These are phyloP conservation scores for Metschnikowia borealis DNA, from an alignment of 805 yeast species.

Conservation along the genomic window DNA sequence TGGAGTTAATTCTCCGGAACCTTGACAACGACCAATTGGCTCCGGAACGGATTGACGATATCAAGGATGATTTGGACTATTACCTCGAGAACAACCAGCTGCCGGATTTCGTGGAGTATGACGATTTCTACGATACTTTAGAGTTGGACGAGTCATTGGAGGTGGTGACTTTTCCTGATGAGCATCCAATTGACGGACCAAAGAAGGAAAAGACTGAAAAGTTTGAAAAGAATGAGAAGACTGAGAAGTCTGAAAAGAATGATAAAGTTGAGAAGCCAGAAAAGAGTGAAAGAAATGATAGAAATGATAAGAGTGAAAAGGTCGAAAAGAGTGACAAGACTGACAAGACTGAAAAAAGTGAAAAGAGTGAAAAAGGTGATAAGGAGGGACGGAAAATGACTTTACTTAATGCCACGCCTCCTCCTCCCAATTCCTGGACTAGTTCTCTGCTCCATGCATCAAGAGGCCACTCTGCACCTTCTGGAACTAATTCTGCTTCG, in stretches of 20 bases:
- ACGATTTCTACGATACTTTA: slow-evolving; percentile 83
- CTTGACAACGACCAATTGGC: slow-evolving; percentile 72
- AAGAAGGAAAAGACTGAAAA: not conserved
- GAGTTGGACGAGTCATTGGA: slow-evolving; percentile 51
- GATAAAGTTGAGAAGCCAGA: no score
- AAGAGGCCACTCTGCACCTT: not conserved
- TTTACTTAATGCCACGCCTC: not conserved
- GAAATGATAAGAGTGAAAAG: not conserved
- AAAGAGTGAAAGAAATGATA: not conserved
- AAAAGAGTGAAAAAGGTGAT: not conserved
- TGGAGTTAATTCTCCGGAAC: slow-evolving; percentile 73
- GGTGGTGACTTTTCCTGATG: not conserved
- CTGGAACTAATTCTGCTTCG: not conserved
- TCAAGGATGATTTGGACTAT: slow-evolving; percentile 86
- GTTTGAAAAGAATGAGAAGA: not conserved
- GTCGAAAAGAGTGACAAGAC: not conserved
- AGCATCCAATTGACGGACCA: not conserved
- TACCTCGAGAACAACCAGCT: slow-evolving; percentile 93
- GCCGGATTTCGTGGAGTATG: slow-evolving; percentile 90
- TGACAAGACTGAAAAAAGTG: not conserved
- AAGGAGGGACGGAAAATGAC: not conserved
- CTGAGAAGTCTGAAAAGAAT: no score
- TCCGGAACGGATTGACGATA: slow-evolving; percentile 68
- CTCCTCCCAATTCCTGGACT: not conserved
- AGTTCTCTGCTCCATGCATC: not conserved